Evolutionary conservation across 345 rosid genomes (phyloP).

Genomic region (Linum trigynum): DNA sequence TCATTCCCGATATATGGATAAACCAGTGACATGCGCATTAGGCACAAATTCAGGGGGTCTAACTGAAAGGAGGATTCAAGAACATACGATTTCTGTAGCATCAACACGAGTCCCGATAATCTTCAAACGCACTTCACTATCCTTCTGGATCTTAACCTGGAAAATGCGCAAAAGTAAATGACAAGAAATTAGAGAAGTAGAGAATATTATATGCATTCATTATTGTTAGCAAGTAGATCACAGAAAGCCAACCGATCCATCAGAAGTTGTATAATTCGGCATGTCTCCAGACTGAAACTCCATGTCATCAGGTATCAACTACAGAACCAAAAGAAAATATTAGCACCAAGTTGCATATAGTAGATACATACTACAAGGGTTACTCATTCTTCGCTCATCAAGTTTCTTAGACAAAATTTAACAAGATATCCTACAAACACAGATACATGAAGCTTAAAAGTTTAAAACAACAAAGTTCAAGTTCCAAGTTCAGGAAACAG

Average conservation of each 20-base stretch:
- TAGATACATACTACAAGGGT: not conserved
- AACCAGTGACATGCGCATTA: not conserved
- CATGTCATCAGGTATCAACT: slow-evolving; percentile 97
- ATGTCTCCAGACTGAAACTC: slow-evolving; percentile 89
- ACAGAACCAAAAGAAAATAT: slow-evolving; percentile 2
- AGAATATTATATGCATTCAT: not conserved
- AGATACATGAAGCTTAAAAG: not conserved
- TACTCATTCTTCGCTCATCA: not conserved
- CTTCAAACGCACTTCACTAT: slow-evolving; percentile 86
- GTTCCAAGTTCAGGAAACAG: too few species aligned
- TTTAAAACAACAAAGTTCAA: not conserved
- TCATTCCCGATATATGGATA: too few species aligned
- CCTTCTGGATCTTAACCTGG: slow-evolving; percentile 90
- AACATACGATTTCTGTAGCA: slow-evolving; percentile 73
- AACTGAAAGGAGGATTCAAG: not conserved
- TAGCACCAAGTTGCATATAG: not conserved
- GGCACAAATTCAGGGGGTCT: not conserved
- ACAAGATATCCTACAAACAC: not conserved
- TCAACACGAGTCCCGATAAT: slow-evolving; percentile 90
- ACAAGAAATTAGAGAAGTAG: not conserved
- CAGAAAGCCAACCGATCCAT: slow-evolving; percentile 57
- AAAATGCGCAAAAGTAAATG: slow-evolving; percentile 12
- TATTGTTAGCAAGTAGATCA: not conserved
- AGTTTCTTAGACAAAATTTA: not conserved
- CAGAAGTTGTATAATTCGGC: slow-evolving; percentile 87